Conservation (phyloP, 352 stramenopile genomes). For the Pythium pectinolyticum region DNA sequence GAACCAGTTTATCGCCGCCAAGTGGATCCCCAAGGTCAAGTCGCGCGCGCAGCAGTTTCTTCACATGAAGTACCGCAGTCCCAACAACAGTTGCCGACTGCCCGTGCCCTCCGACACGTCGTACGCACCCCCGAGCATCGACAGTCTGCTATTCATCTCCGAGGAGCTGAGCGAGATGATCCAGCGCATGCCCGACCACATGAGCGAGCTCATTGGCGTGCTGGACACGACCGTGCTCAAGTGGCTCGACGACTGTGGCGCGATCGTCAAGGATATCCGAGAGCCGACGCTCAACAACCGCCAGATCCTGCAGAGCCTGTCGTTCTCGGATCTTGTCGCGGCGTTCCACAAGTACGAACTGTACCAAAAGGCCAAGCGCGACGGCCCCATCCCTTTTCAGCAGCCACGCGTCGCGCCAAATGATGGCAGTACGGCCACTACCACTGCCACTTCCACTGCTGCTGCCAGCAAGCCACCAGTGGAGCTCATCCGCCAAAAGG, state of each 20-base stretch:
- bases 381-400: conserved; percentile 51
- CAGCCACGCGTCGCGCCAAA: conserved; percentile 43
- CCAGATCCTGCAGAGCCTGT: conserved; percentile 55
- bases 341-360: conserved; percentile 71
- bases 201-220: conserved; percentile 55
- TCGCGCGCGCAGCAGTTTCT: conserved; percentile 67
- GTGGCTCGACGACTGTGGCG: conserved; percentile 70
- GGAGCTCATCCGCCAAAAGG: conserved; percentile 49
- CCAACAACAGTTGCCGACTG: conserved; percentile 44
- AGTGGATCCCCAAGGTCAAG: conserved; percentile 80
- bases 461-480: not conserved
- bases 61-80: conserved; percentile 50
- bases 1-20: conserved; percentile 62
- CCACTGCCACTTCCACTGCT: not conserved
- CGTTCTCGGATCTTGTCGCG: conserved; percentile 53
- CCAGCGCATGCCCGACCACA: conserved; percentile 62
- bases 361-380: conserved; percentile 58
- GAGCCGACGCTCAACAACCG: conserved; percentile 73
- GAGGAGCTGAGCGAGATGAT: conserved; percentile 73
- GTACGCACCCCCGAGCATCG: conserved; percentile 73
- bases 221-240: conserved; percentile 64
- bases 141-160: conserved; percentile 73
- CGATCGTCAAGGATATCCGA: conserved; percentile 77
- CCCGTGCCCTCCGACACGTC: conserved; percentile 70
- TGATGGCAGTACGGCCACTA: conserved; percentile 6